These are phyloP conservation scores for Jatropha curcas DNA, from an alignment of 345 rosid species.

Conservation along the genomic window DNA sequence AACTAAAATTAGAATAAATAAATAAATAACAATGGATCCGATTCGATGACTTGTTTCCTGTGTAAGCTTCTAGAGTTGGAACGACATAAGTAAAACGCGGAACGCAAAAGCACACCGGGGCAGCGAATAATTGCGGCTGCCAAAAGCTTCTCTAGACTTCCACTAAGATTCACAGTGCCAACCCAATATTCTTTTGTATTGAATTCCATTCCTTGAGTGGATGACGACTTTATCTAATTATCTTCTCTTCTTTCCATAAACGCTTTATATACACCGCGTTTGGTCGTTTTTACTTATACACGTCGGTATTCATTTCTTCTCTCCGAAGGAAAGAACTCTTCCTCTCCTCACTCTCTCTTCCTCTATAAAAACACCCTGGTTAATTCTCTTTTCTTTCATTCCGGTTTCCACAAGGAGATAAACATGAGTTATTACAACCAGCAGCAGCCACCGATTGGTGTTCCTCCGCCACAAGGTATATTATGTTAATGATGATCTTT, in stretches of 20 bases:
- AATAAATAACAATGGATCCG: too few species aligned
- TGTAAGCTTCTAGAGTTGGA: too few species aligned
- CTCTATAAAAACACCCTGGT: background rate
- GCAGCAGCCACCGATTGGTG: slow-evolving; percentile 59
- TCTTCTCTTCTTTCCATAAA: background rate
- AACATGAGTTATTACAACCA: slow-evolving; percentile 54
- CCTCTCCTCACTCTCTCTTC: background rate
- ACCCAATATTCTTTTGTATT: too few species aligned
- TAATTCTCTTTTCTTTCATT: background rate
- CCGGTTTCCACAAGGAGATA: too few species aligned
- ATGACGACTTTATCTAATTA: background rate
- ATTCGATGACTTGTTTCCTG: too few species aligned
- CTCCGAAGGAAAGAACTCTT: background rate
- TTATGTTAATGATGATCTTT: background rate
- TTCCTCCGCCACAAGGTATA: slow-evolving; percentile 70
- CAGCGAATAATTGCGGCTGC: too few species aligned
- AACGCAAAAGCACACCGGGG: too few species aligned
- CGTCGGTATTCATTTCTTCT: background rate
- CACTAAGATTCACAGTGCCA: too few species aligned
- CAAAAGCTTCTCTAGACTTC: too few species aligned
- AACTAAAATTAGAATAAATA: too few species aligned
- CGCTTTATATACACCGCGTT: background rate
- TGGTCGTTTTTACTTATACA: too few species aligned
- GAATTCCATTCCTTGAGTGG: background rate
- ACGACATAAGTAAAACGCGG: too few species aligned